These are phyloP conservation scores for Cyclanthera cordifolia DNA, from an alignment of 306 rosid species.

Conservation along the genomic window DNA sequence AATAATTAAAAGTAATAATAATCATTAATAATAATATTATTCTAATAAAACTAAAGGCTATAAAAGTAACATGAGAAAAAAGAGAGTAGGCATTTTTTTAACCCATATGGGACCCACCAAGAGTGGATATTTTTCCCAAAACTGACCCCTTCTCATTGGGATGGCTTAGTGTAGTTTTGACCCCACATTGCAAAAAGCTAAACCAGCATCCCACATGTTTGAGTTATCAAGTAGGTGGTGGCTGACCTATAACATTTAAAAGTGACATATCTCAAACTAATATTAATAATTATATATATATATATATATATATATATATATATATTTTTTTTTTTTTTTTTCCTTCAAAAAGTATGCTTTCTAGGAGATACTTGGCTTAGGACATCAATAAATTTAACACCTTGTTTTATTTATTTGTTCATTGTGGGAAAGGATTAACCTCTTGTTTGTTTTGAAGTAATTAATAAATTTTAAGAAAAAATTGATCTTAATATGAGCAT, in stretches of 20 bases:
- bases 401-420: too few species aligned
- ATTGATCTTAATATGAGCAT: too few species aligned
- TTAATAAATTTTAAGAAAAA: too few species aligned
- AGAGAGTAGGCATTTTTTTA: not conserved
- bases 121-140: slow-evolving; percentile 37
- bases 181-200: slow-evolving; percentile 58
- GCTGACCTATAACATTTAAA: slow-evolving; percentile 26
- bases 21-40: not conserved
- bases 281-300: too few species aligned
- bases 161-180: slow-evolving; percentile 52
- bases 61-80: not conserved
- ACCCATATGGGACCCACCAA: slow-evolving; percentile 27
- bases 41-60: too few species aligned
- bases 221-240: slow-evolving; percentile 45
- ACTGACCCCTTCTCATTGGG: slow-evolving; percentile 29
- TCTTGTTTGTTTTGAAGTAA: not conserved
- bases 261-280: too few species aligned
- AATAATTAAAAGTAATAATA: too few species aligned
- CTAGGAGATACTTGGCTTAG: not conserved
- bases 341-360: too few species aligned
- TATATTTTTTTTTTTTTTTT: not conserved
- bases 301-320: not conserved
- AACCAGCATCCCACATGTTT: slow-evolving; percentile 68
- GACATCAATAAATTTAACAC: not conserved
- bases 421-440: too few species aligned